Evolutionary conservation across 2,329 filamentous ascomycete species (phyloP).

Genomic region (Bipolaris victoriae): DNA sequence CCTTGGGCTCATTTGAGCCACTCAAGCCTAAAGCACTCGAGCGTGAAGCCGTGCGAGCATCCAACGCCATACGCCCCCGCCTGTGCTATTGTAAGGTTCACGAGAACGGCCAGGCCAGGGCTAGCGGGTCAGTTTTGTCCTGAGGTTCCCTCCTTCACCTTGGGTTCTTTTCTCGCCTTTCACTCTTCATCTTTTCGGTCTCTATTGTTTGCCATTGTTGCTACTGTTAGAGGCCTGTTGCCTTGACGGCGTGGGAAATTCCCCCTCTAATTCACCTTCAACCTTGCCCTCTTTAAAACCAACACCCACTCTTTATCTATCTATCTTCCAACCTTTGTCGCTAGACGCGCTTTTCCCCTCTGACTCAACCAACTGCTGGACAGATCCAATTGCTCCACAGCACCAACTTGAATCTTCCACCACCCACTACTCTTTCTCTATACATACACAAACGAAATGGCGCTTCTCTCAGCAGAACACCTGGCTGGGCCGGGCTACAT

Average conservation of each 20-base stretch:
- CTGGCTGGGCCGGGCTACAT: constrained; percentile 61
- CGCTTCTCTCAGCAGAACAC: constrained; percentile 54
- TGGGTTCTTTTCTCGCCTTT: constrained; percentile 16
- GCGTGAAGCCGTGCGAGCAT: constrained; percentile 28
- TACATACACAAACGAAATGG: constrained; percentile 38
- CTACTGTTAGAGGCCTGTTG: constrained; percentile 47
- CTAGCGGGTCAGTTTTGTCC: constrained; percentile 29
- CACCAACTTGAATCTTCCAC: constrained; percentile 13
- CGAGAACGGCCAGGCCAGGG: constrained; percentile 29
- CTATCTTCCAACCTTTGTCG: constrained; percentile 12
- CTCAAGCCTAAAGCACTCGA: constrained; percentile 41
- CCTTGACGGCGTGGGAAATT: constrained; percentile 42
- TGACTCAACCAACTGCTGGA: constrained; percentile 41
- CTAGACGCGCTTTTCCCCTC: constrained; percentile 36
- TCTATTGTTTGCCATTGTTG: constrained; percentile 45
- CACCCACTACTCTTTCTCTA: constrained; percentile 15
- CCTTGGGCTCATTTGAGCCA: constrained; percentile 43
- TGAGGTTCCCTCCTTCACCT: constrained; percentile 29
- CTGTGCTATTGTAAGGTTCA: constrained; percentile 39
- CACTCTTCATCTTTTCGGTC: constrained; percentile 30
- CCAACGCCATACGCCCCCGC: constrained; percentile 37
- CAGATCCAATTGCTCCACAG: constrained; percentile 27
- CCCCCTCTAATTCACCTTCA: constrained; percentile 19
- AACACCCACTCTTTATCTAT: constrained; percentile 15
- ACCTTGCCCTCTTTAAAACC: constrained; percentile 22